Base-by-base conservation (phyloP, 2,329 filamentous ascomycete species). In the Fusarium ramigenum region DNA sequence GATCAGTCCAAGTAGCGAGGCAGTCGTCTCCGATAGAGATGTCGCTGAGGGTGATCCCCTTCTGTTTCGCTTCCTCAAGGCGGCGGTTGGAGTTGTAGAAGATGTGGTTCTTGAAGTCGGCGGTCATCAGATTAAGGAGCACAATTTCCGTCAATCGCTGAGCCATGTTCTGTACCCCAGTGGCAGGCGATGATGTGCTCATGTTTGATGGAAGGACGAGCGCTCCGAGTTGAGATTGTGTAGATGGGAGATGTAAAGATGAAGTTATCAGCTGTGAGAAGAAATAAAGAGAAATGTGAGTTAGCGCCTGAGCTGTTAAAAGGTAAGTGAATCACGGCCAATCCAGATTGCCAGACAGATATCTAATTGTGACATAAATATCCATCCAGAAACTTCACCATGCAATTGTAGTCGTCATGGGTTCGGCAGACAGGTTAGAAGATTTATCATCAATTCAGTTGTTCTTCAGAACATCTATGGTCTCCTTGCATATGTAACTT, bases 21-120 rank as follows among this genome's bases (percentile, higher is more conserved):
- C 81, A 81, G 32, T 82, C 77, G 1, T 74, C 58, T 5, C 74
- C 79, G 7, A 82, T 74, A 32, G 39, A 57, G 9, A 82, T 60
- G 1, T 77, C 69, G 2, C 44, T 34, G 1, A 81, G 54, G 2
- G 15, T 5, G 3, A 74, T 28, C 7, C 74, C 73, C 1, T 66
- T 60, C 3, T 23, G 19, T 15, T 60, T 66, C 4, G 81, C 81
- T 23, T 67, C 39, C 4, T 74, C 60, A 0, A 82, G 69, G 19
- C 75, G 77, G 0, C 30, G n/a, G 25, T 78, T 80, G 0, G 76
- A 75, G 8, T 69, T 61, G 16, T 54, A 66, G n/a, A 73, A 63
- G 14, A 81, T 18, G 23, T 75, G 70, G 8, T 70, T 60, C 12
- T 69, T 70, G 52, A 80, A 60, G 21, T 74, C 62, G 7, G 58